Evolutionary conservation across 1,284 basidiomycete genomes (phyloP).

Genomic region (Garcileccinum viscosum): DNA sequence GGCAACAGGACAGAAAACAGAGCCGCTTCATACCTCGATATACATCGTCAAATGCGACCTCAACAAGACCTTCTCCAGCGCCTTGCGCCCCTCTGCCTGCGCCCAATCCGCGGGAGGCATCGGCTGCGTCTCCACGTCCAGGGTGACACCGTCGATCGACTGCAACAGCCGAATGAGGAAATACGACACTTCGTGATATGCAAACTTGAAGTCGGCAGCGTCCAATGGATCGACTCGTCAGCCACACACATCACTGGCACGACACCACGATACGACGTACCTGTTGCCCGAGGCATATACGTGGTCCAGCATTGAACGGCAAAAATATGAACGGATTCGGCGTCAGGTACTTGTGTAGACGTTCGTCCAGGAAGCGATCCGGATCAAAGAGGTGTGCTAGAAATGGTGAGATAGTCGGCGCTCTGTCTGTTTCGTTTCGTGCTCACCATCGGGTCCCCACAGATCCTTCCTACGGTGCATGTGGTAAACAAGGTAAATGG

Average conservation of each 20-base stretch:
- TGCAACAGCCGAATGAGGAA: constrained; percentile 45
- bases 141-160: constrained; percentile 38
- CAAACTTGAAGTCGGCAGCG: constrained; percentile 38
- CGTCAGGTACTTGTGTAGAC: constrained; percentile 34
- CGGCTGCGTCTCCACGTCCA: constrained; percentile 40
- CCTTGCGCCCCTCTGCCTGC: constrained; percentile 27
- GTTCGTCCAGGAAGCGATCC: constrained; percentile 54
- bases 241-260: background rate
- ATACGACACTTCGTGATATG: constrained; percentile 48
- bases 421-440: background rate
- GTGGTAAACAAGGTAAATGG: constrained; percentile 35
- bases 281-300: constrained; percentile 57
- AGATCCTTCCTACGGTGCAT: constrained; percentile 45
- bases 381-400: constrained; percentile 54
- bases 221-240: background rate
- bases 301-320: constrained; percentile 56
- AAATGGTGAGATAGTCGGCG: background rate
- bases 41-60: constrained; percentile 59
- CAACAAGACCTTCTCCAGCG: constrained; percentile 35
- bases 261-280: constrained; percentile 18
- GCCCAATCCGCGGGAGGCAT: constrained; percentile 38
- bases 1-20: background rate
- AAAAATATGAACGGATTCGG: constrained; percentile 52
- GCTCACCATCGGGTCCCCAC: constrained; percentile 44
- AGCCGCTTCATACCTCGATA: constrained; percentile 31